Conservation (phyloP, 2,329 filamentous ascomycete genomes). For the Colletotrichum plurivorum region DNA sequence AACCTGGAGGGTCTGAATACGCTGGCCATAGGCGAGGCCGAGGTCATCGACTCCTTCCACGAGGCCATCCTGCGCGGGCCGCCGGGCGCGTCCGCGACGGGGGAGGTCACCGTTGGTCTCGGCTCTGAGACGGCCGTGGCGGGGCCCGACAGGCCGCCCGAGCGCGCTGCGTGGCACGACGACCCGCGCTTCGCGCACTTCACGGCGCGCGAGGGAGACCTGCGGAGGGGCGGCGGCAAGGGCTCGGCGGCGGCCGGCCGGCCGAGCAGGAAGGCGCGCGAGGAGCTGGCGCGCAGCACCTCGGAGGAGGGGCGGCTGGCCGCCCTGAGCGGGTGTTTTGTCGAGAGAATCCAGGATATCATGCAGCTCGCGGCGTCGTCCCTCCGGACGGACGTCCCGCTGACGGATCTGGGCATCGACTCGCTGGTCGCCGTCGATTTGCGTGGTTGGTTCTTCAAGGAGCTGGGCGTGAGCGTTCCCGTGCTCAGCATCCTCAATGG, state of each 20-base stretch:
- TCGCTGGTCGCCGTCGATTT: slow-evolving; percentile 51
- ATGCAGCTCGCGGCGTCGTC: slow-evolving; percentile 17
- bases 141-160: no score
- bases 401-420: slow-evolving; percentile 44
- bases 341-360: slow-evolving; percentile 10
- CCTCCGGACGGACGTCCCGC: slow-evolving; percentile 3
- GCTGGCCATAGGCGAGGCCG: slow-evolving; percentile 2
- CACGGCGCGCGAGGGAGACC: not conserved
- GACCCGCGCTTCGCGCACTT: slow-evolving; percentile 18
- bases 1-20: slow-evolving; percentile 17
- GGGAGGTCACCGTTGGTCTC: slow-evolving; percentile 14
- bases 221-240: not conserved
- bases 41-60: slow-evolving; percentile 13
- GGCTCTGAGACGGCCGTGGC: slow-evolving; percentile 13
- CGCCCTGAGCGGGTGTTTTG: slow-evolving; percentile 4
- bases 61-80: slow-evolving; percentile 21
- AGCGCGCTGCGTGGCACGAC: slow-evolving; percentile 7
- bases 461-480: slow-evolving; percentile 58
- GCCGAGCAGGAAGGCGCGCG: slow-evolving; percentile 11
- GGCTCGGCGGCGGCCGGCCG: not conserved
- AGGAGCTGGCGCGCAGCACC: not conserved
- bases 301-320: slow-evolving; percentile 10
- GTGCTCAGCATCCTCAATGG: slow-evolving; percentile 60
- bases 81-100: slow-evolving; percentile 2
- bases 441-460: slow-evolving; percentile 62